These are phyloP conservation scores for Closterium sp. DNA, from an alignment of 139 green algal species.

Conservation along the genomic window DNA sequence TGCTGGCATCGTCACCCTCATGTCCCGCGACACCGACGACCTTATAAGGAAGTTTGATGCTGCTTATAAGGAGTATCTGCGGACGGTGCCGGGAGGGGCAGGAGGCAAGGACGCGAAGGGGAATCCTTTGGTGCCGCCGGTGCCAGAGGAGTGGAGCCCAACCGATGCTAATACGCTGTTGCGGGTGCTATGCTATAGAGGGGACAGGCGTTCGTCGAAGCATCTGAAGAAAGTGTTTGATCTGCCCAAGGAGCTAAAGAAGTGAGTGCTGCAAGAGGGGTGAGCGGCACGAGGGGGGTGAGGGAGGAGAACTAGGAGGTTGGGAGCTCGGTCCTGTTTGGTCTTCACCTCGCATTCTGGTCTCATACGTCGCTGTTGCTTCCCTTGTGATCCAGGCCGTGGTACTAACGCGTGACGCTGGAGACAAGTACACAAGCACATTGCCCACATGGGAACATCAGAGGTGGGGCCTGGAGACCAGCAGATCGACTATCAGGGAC, in stretches of 20 bases:
- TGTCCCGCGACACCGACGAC: conserved; percentile 16
- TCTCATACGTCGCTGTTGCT: no score
- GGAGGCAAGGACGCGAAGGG: neutral
- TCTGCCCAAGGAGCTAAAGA: conserved; percentile 36
- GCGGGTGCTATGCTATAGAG: conserved; percentile 48
- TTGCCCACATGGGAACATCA: neutral
- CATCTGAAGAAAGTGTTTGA: conserved; percentile 48
- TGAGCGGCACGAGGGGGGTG: neutral
- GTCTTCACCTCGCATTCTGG: no score
- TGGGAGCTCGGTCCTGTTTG: no score
- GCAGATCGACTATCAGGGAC: neutral
- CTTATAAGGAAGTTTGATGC: conserved; percentile 32
- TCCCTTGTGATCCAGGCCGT: neutral
- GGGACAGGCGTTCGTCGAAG: conserved; percentile 39
- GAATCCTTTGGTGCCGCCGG: neutral
- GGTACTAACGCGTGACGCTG: neutral
- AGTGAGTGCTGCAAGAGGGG: neutral
- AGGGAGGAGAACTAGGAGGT: neutral
- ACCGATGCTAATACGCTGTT: conserved; percentile 24
- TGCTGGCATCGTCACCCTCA: conserved; percentile 17
- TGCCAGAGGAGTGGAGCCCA: conserved; percentile 8
- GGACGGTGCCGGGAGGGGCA: neutral
- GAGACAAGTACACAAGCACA: no score
- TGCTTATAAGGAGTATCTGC: neutral
- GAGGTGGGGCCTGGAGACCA: no score